Percentiles rank a stretch among this genome's conserved stretches.
Evolutionary conservation across 169 alveolate species (phyloP).

Genomic region (Neospora caninum): DNA sequence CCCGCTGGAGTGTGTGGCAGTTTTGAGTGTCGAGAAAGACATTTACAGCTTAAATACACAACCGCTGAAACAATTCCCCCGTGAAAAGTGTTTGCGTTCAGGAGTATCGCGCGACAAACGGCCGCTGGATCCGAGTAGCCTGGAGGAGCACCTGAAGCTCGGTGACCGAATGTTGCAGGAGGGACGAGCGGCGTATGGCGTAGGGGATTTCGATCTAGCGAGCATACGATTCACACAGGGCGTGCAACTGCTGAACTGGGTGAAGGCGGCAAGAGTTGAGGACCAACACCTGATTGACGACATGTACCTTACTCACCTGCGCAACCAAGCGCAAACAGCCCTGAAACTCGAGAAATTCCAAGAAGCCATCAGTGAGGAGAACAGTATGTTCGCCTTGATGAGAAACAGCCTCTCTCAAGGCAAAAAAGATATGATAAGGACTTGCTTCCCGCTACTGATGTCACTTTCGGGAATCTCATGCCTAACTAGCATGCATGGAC

Average conservation of each 20-base stretch:
- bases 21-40: too few species aligned
- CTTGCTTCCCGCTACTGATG: too few species aligned
- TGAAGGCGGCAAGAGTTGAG: slow-evolving; percentile 26
- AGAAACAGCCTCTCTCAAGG: too few species aligned
- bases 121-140: slow-evolving; percentile 45
- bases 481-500: too few species aligned
- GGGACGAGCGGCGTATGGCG: slow-evolving; percentile 59
- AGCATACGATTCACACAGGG: slow-evolving; percentile 60
- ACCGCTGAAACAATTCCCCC: too few species aligned
- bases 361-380: slow-evolving; percentile 56
- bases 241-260: slow-evolving; percentile 59
- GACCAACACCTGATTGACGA: slow-evolving; percentile 41
- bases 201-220: background rate
- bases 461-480: too few species aligned
- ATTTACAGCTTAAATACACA: too few species aligned
- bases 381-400: too few species aligned
- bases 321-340: slow-evolving; percentile 61
- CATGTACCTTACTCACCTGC: slow-evolving; percentile 38
- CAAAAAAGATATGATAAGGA: too few species aligned
- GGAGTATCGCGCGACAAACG: slow-evolving; percentile 64
- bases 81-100: background rate
- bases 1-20: background rate
- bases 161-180: slow-evolving; percentile 55
- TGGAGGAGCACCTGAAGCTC: slow-evolving; percentile 54
- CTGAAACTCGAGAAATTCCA: slow-evolving; percentile 63